A percentile compares a stretch with the other conserved stretches of the same genome.
phyloP scores from a whole-genome alignment of 2,329 filamentous ascomycete species.

The Exophiala calicioides region DNA sequence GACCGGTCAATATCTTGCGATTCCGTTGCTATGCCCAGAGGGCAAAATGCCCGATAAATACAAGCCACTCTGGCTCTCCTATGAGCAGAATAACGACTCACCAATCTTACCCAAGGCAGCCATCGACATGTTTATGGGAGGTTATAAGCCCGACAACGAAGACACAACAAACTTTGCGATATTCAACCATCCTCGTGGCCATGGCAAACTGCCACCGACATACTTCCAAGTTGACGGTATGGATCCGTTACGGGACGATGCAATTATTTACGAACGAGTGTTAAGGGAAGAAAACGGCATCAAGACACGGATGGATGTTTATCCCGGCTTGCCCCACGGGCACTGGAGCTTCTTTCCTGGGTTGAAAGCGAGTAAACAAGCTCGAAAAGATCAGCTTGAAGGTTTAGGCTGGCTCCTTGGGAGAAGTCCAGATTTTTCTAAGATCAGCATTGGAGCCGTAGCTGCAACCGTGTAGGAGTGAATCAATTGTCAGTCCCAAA shows the following conservation, averaged over 20 bases:
- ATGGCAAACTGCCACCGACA: constrained; percentile 30
- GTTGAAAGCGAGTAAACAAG: constrained; percentile 27
- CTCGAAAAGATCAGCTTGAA: not conserved
- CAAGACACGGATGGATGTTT: constrained; percentile 34
- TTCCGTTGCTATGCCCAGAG: constrained; percentile 39
- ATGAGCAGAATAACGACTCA: constrained; percentile 27
- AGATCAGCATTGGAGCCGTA: not conserved
- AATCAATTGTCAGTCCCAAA: not conserved
- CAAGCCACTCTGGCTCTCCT: not conserved
- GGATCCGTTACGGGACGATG: constrained; percentile 18
- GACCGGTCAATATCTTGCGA: constrained; percentile 49
- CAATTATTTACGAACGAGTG: constrained; percentile 29
- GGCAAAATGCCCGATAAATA: constrained; percentile 17
- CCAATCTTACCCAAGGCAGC: constrained; percentile 36
- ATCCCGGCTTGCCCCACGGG: constrained; percentile 36
- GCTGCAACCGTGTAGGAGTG: not conserved
- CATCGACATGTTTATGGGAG: constrained; percentile 29
- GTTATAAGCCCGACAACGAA: constrained; percentile 15
- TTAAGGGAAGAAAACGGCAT: constrained; percentile 28
- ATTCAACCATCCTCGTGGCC: constrained; percentile 24
- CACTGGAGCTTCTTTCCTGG: constrained; percentile 28
- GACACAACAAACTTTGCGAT: constrained; percentile 10
- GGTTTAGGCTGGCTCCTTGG: constrained; percentile 17
- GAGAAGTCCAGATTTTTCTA: constrained; percentile 1
- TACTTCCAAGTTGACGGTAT: constrained; percentile 22